Evolutionary conservation across 2,329 filamentous ascomycete species (phyloP), one percentile per base, ranked within the genome.

Genomic region (Epichloe bromicola): DNA sequence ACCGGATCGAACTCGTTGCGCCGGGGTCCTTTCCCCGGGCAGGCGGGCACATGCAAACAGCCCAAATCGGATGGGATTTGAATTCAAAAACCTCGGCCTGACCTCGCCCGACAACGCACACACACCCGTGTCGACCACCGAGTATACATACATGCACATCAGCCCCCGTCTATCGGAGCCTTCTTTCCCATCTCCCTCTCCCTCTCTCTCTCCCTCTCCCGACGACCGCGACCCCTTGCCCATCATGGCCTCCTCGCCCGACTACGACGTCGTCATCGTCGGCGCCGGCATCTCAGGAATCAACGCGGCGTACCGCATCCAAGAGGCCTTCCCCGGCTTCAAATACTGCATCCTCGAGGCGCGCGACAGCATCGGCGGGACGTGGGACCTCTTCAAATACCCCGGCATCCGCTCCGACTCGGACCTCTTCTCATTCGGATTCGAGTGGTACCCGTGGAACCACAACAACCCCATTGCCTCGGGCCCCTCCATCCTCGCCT

Each of bases 341-440:
- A 73, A 66, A 26, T 86, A 81, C 60, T 71, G 75, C 39, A 75
- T 89, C 38, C 74, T 88, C 26, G 85, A 88, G 63, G 73, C 72
- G 10, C 78, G 84, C 48, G 67, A 74, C 51, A 69, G 74, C 40
- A 70, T 87, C 2, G 85, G 84, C 14, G 85, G 85, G 39, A 88
- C 85, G 3, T 89, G 85, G 85, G 76, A 78, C 55, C 74, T 87
- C 42, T 88, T 86, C 72, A 77, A 76, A 45, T 88, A 87, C 58
- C 85, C 83, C 0, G 82, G 85, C 19, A 78, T 87, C 51, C 76
- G 80, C 34, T 81, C 78, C 17, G 80, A 83, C 59, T 80, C 77
- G 1, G 70, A 76, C 56, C 70, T 83, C 52, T 72, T 70, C 52
- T 70, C 75, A 3, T 82, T 80, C 54, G 76, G 78, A 46, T 85